These are phyloP conservation scores for Hymenoscyphus albidus DNA, from an alignment of 2,329 filamentous ascomycete species.

Conservation along the genomic window DNA sequence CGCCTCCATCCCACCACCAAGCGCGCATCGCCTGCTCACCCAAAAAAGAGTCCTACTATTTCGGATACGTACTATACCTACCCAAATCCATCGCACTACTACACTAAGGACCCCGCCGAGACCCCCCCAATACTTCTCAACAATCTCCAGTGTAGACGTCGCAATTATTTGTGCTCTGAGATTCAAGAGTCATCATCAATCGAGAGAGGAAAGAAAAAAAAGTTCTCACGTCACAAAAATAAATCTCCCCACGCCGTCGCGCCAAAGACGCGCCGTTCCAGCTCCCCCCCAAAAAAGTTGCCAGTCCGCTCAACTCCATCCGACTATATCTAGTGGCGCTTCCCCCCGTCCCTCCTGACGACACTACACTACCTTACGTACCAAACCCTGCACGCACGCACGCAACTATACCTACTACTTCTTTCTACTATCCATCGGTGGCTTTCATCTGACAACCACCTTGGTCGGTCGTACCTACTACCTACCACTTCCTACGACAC, in stretches of 20 bases:
- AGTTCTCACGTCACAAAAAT: background rate
- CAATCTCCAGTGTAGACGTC: background rate
- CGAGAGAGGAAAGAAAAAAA: background rate
- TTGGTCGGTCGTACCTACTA: too few species aligned
- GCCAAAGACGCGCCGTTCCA: background rate
- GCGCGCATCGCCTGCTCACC: background rate
- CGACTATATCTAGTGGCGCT: background rate
- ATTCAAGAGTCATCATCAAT: background rate
- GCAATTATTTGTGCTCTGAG: background rate
- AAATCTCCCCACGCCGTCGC: background rate
- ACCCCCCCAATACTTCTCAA: background rate
- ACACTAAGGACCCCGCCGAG: background rate
- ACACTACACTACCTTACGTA: background rate
- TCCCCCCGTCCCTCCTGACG: background rate
- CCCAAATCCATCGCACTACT: background rate
- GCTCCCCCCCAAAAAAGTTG: background rate
- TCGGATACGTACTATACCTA: background rate
- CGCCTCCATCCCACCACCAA: slow-evolving; percentile 1
- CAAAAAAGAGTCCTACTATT: background rate
- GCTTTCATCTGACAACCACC: too few species aligned
- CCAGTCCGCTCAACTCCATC: background rate
- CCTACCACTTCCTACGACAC: too few species aligned
- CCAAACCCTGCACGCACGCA: too few species aligned
- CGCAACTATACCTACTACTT: too few species aligned
- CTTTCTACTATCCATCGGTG: too few species aligned